Evolutionary conservation across 306 rosid genomes (phyloP), one percentile per base, ranked within the genome.

Genomic region (Neltuma alba): DNA sequence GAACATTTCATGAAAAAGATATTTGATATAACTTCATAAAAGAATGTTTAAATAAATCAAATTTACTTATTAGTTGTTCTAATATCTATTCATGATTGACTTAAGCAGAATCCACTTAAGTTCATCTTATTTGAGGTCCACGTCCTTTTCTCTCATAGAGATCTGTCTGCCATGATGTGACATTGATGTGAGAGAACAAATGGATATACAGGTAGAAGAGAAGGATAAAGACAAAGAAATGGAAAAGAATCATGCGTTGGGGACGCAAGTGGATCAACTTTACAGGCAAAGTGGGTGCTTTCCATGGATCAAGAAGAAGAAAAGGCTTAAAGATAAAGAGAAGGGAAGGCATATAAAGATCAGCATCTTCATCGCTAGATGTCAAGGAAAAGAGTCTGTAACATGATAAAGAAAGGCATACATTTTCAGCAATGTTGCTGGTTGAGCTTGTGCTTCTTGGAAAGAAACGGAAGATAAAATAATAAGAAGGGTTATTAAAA

Each of bases 281-380:
- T 72, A 63, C 52, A 73, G 21, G 60, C 70, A 63, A 76, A 6
- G 80, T 55, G 98, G 99, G 77, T 95, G 99, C 80, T 89, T 95
- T 81, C 78, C 98, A 77, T 95, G 99, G 99, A 90, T 91, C 85
- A 91, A 79, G 82, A 90, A 76, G 82, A 90, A 76, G 74, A 88
- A 82, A 83, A 84, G 79, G 47, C 83, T 74, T 34, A 88, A 87
- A 86, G 90, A 88, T 42, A 88, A 87, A 85, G 90, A 88, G 52
- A 91, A 85, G 77, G 88, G 87, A 48, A 90, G 77, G 76, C 76
- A 83, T 23, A 85, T 81, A 89, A 91, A 61, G 84, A 82, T 74
- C 67, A 85, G 81, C 31, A 80, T 80, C 60, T 82, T 84, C 76
- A 38, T 78, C 69, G 48, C 82, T n/a, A 80, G 76, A 77, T 92